Percentiles rank a stretch among this genome's conserved stretches.
Conservation (phyloP, 352 stramenopile genomes). For the Globisporangium acanthophoron region DNA sequence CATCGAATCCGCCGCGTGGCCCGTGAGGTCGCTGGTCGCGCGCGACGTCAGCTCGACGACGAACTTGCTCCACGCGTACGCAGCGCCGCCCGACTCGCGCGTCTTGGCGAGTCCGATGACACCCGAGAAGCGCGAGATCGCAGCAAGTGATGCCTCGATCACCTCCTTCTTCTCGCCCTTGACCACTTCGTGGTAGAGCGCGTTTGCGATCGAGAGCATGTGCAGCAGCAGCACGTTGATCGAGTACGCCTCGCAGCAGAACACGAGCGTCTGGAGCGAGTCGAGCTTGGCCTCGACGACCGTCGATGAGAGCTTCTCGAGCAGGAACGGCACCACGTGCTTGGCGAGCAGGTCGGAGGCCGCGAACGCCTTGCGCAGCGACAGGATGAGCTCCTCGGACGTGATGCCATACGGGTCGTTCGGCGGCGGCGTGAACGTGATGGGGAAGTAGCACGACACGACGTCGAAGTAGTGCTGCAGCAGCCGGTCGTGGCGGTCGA, state of each 20-base stretch:
- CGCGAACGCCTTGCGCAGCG: constrained; percentile 73
- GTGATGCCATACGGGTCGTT: constrained; percentile 91
- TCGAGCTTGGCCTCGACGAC: constrained; percentile 79
- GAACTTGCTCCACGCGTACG: constrained; percentile 84
- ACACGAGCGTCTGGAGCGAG: constrained; percentile 77
- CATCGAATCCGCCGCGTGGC: constrained; percentile 76
- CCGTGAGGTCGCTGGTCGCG: constrained; percentile 53
- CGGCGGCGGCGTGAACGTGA: constrained; percentile 88
- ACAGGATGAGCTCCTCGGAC: constrained; percentile 77
- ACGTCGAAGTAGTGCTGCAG: constrained; percentile 86
- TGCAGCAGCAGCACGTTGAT: constrained; percentile 77
- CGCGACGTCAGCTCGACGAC: constrained; percentile 72
- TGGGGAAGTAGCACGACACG: constrained; percentile 90
- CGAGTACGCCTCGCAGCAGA: constrained; percentile 75
- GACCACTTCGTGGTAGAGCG: constrained; percentile 78
- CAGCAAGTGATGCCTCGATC: constrained; percentile 50
- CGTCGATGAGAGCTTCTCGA: constrained; percentile 81
- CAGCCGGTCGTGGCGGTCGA: constrained; percentile 56
- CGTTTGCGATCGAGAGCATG: constrained; percentile 50
- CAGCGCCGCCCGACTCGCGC: constrained; percentile 39
- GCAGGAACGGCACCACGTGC: constrained; percentile 80
- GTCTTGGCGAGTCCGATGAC: constrained; percentile 62
- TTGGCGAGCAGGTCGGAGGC: constrained; percentile 72
- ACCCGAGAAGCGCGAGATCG: constrained; percentile 59
- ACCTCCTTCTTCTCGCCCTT: constrained; percentile 84